A percentile compares a stretch with the other conserved stretches of the same genome.
Evolutionary conservation across 208 protist species (phyloP).

Genomic region (Wallacemonas sp.): DNA sequence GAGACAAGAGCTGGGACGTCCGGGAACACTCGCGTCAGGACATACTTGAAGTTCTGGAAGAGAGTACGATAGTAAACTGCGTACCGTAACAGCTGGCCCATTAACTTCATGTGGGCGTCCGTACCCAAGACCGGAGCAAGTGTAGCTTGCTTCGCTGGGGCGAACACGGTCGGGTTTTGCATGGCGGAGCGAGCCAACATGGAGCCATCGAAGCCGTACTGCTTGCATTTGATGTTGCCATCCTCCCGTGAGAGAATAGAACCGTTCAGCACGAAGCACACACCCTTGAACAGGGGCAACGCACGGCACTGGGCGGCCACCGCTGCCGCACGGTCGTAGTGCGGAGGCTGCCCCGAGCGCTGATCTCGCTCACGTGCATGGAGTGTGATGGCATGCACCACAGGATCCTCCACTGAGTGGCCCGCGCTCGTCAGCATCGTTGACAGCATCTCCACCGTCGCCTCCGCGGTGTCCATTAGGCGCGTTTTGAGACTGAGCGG

Average conservation of each 20-base stretch:
- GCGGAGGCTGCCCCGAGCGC: conserved; percentile 50
- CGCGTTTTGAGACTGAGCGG: conserved; percentile 84
- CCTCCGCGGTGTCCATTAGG: conserved; percentile 46
- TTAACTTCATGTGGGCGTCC: conserved; percentile 28
- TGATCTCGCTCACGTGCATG: conserved; percentile 78
- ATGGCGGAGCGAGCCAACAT: conserved; percentile 97
- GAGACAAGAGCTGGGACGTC: conserved; percentile 56
- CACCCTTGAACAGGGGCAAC: conserved; percentile 28
- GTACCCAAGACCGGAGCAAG: too few species aligned
- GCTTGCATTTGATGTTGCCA: conserved; percentile 35
- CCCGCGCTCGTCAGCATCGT: conserved; percentile 50
- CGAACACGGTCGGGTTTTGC: conserved; percentile 92
- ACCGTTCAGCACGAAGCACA: conserved; percentile 80
- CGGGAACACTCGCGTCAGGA: conserved; percentile 78
- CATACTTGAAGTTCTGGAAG: conserved; percentile 90
- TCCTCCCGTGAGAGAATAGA: conserved; percentile 47
- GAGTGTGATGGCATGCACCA: conserved; percentile 82
- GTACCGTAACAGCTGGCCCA: conserved; percentile 55
- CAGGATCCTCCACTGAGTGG: conserved; percentile 26
- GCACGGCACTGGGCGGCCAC: conserved; percentile 42
- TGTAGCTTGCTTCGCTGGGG: neutral
- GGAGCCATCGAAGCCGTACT: conserved; percentile 74
- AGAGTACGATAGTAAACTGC: conserved; percentile 55
- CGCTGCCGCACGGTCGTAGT: conserved; percentile 56
- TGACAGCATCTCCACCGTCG: conserved; percentile 68